Evolutionary conservation across 1,284 basidiomycete genomes (phyloP), one percentile per base, ranked within the genome.

Genomic region (Chalciporus sp.): DNA sequence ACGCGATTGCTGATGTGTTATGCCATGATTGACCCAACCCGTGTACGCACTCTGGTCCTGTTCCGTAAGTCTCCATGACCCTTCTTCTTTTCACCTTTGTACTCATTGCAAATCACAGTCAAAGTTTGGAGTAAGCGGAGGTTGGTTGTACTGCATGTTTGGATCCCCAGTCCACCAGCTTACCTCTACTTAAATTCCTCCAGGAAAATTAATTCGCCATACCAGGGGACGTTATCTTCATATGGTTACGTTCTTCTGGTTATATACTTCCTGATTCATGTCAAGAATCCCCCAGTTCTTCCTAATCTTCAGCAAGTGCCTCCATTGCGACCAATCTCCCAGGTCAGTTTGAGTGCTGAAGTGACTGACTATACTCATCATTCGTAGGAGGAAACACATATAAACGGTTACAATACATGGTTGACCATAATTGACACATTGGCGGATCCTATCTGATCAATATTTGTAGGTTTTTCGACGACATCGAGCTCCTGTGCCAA

Each of bases 41-140:
- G 96, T 61, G 88, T 99, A 52, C 84, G 95, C 59, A 95, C 94
- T 0, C 81, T 99, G 72, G 96, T 99, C 42, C 81, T 99, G 53
- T 98, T 99, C 76, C 84, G 94, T 95, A 71, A 79, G 92, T 85
- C 47, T 55, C 55, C 29, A 42, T 37, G 26, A 40, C 37, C 50
- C 17, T 2, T 50, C 42, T 2, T 49, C 43, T 29, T 40, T 45
- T 48, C 47, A 40, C 26, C 29, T 43, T 44, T 44, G 4, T 23
- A 42, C 54, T 72, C 27, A 61, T 61, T 35, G 42, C 26, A 43
- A 41, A 42, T 10, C 45, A 8, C 62, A 95, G 94, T 99, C 68
- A 99, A 99, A 80, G 94, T 99, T 31, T 99, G 96, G 96, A 94
- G 94, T 67, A 99, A 99, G 77, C 83, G 95, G 70, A 84, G 93